A percentile compares a stretch with the other conserved stretches of the same genome.
Evolutionary conservation across 345 rosid species (phyloP).

Genomic region (Aquilaria malaccensis): DNA sequence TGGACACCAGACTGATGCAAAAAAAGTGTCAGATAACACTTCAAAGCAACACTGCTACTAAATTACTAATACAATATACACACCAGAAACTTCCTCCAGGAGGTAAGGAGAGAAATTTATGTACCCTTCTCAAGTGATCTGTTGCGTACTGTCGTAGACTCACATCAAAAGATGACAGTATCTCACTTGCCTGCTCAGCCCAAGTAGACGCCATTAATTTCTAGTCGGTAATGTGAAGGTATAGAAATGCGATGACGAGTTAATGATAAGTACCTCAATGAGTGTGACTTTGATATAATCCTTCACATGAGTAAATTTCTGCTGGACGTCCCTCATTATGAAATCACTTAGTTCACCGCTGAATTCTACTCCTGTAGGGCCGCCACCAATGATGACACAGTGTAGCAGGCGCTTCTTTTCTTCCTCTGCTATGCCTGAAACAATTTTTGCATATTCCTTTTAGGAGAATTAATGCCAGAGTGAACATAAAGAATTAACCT

Average conservation of each 20-base stretch:
- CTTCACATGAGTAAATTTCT: constrained; percentile 63
- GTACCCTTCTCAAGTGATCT: constrained; percentile 60
- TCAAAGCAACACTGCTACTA: neutral
- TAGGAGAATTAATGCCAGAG: neutral
- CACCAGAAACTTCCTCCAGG: constrained; percentile 1
- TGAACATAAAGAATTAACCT: neutral
- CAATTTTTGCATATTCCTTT: neutral
- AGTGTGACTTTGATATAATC: constrained; percentile 78
- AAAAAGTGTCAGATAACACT: constrained; percentile 9
- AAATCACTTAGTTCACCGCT: constrained; percentile 97
- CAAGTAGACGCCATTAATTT: neutral
- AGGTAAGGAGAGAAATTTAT: neutral
- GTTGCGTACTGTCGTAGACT: constrained; percentile 55
- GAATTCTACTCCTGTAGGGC: constrained; percentile 97
- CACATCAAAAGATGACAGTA: constrained; percentile 69
- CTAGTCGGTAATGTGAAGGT: neutral
- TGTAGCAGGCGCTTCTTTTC: constrained; percentile 81
- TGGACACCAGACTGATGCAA: constrained; percentile 39
- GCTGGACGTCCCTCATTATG: constrained; percentile 78
- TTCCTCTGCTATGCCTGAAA: constrained; percentile 60
- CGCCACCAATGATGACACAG: constrained; percentile 92
- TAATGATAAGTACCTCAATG: constrained; percentile 53
- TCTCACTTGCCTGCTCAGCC: constrained; percentile 68
- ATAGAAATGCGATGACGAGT: neutral
- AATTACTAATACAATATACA: too few species aligned